These are phyloP conservation scores for Paralagenidium karlingii DNA, from an alignment of 352 stramenopile species.

Conservation along the genomic window DNA sequence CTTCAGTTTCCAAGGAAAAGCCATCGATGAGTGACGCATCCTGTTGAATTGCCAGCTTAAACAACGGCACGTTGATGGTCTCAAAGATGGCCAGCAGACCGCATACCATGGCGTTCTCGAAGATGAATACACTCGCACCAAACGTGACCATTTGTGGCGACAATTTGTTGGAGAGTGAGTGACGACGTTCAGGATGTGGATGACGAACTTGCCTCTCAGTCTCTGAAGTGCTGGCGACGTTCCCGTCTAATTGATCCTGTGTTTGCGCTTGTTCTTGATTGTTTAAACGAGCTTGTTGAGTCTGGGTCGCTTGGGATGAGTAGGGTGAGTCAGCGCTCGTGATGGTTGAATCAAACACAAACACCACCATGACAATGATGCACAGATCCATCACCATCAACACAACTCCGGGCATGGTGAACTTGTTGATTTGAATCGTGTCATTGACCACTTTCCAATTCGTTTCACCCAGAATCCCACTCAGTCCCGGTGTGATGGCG, in stretches of 20 bases:
- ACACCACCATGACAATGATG: conserved; percentile 24
- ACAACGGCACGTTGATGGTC: conserved; percentile 6
- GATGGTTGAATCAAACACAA: conserved; percentile 35
- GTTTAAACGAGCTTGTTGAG: neutral
- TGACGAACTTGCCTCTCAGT: neutral
- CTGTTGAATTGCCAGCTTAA: neutral
- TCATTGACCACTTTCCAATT: conserved; percentile 15
- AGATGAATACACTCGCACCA: conserved; percentile 2
- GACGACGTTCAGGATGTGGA: no score
- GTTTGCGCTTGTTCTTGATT: neutral
- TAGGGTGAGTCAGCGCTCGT: conserved; percentile 20
- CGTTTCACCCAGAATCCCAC: conserved; percentile 26
- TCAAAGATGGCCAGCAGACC: conserved; percentile 5
- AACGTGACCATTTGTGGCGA: conserved; percentile 1
- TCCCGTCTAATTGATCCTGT: neutral
- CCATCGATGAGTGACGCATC: conserved; percentile 6
- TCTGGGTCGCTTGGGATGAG: neutral
- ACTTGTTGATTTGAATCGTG: conserved; percentile 30
- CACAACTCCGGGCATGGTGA: conserved; percentile 41
- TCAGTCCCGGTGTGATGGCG: conserved; percentile 46
- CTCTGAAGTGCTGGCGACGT: neutral
- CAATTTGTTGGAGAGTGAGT: no score
- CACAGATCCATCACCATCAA: conserved; percentile 29
- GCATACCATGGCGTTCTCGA: conserved; percentile 2
- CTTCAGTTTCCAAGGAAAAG: conserved; percentile 11